A percentile compares a stretch with the other conserved stretches of the same genome.
These are phyloP conservation scores for Cardamine resedifolia DNA, from an alignment of 345 rosid genomes.

Conservation along the genomic window DNA sequence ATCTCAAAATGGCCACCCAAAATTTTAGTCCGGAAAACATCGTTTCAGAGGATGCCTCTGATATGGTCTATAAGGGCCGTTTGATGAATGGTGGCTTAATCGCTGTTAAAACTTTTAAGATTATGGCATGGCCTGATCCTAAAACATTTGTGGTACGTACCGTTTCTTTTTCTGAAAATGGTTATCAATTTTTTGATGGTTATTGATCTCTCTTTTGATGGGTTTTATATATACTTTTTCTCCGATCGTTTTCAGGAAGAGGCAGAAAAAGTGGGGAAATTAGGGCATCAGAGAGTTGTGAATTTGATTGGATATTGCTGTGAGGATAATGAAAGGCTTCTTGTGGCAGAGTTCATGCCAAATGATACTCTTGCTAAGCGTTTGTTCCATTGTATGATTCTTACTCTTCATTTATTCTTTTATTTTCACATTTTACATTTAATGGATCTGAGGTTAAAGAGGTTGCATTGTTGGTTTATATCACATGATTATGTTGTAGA, in stretches of 20 bases:
- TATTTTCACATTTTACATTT: not conserved
- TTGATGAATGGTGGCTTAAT: constrained; percentile 50
- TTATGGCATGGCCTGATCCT: constrained; percentile 68
- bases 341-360: constrained; percentile 82
- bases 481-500: not conserved
- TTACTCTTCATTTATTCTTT: not conserved
- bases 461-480: not conserved
- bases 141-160: constrained; percentile 55
- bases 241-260: constrained; percentile 52
- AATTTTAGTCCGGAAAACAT: constrained; percentile 56
- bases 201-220: not conserved
- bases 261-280: constrained; percentile 72
- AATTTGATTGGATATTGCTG: constrained; percentile 93
- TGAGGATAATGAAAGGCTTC: constrained; percentile 82
- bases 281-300: constrained; percentile 68
- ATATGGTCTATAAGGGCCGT: constrained; percentile 63
- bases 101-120: constrained; percentile 60
- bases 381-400: constrained; percentile 73
- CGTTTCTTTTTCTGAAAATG: not conserved
- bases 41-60: constrained; percentile 49
- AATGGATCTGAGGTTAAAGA: not conserved
- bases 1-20: constrained; percentile 58
- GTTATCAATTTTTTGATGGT: not conserved
- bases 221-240: not conserved
- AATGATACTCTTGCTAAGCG: constrained; percentile 83